Evolutionary conservation across 1,139 yeast genomes (phyloP), one percentile per base, ranked within the genome.

Genomic region (Citeromyces siamensis): DNA sequence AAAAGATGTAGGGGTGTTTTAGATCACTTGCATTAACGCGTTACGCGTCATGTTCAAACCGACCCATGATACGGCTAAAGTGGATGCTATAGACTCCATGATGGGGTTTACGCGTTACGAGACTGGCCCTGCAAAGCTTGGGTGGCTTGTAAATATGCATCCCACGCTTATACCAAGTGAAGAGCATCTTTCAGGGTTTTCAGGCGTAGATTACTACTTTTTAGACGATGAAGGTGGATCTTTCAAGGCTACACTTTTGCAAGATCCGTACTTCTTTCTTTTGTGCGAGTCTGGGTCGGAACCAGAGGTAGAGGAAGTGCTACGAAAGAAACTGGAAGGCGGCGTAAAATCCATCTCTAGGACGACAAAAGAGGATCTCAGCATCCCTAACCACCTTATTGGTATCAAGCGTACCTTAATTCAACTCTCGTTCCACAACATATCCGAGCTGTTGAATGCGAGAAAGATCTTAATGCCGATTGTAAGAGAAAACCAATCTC

Each of bases 151-250:
- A 29, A 88, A 88, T 50, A 84, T 88, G 88, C 94, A 82, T 57
- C 64, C 72, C 2, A 66, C 68, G 0, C 69, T 78, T 1, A 57
- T 78, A 6, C 71, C 77, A 13, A 62, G 72, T 21, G 70, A 68
- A 7, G 76, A 71, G 19, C 63, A 66, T 35, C 52, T 70, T 13
- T 63, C 75, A 3, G 94, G 93, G 7, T 64, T 72, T 35, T 73
- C 96, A 0, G 98, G 90, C 4, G 96, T 90, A 3, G 97, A 90
- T 51, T 86, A 82, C 56, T 93, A 93, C 54, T 93, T 93, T 47
- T 60, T 93, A n/a, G 97, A 90, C 53, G 95, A 85, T 50, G 96
- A 88, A 58, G 99, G 99, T 33, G 98, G 97, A 3, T 75, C 84
- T 28, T 93, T 93, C 63, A 90, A 88, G 53, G 78, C 88, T 3